Base-by-base conservation (phyloP, 805 yeast species). In the Candida easanensis region DNA sequence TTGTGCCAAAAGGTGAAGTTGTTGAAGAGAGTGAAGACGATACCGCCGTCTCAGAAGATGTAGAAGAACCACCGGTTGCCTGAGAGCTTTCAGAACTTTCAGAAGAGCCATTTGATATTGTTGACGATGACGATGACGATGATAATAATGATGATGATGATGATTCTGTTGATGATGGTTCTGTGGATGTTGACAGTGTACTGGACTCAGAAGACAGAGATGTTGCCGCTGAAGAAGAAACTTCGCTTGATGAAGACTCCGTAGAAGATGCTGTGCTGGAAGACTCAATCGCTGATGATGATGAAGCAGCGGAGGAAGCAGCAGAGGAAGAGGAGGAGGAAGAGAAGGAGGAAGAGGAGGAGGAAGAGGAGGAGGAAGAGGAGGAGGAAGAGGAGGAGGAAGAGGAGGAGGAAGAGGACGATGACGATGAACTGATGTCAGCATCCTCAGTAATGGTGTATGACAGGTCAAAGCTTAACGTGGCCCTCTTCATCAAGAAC, bases 351-450 rank as follows among this genome's bases (percentile, higher is more conserved):
- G n/a, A n/a, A n/a, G n/a, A n/a, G n/a, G n/a, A n/a, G n/a, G n/a
- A n/a, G n/a, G n/a, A 40, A 20, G 48, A 39, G 21, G 51, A 42
- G 6, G 53, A 49, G 8, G 56, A 52, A 17, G 33, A 31, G 20
- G 16, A 5, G 5, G 6, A 18, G 7, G 33, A 8, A 17, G 20
- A 5, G 19, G 14, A 5, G 8, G 20, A n/a, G 13, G 33, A 7
- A 16, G 19, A 15, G 8, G 19, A 31, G 6, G 20, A 15, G 6
- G 20, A 7, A 31, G 20, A 16, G 11, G 33, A 31, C 8, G 33
- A 31, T 10, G 6, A 7, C 13, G 33, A 31, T 5, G 20, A 7
- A 53, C 54, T 5, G 57, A 53, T 18, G 54, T 48, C 38, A 14
- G 41, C 28, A 11, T 17, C 35, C 15, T 16, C 35, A 25, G 36